These are phyloP conservation scores for Chloris gayana DNA, from an alignment of 176 grass and related monocot species.

Conservation along the genomic window DNA sequence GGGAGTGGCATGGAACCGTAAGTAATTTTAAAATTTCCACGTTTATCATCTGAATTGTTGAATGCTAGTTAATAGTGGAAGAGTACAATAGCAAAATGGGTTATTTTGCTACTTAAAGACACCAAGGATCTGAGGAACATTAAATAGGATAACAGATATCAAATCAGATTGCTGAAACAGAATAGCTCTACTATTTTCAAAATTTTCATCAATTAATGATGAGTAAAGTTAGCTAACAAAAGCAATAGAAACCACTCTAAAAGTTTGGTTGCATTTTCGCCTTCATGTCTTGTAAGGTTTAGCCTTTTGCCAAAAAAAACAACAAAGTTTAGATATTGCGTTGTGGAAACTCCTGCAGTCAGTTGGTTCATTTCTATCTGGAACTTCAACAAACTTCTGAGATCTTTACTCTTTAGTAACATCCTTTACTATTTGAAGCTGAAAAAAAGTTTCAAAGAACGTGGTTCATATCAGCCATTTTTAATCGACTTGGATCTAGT, in stretches of 20 bases:
- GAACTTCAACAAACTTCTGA: constrained; percentile 18
- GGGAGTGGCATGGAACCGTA: constrained; percentile 99
- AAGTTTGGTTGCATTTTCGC: constrained; percentile 3
- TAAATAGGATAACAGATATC: constrained; percentile 15
- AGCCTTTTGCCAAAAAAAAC: background rate
- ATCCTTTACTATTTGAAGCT: background rate
- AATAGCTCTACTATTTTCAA: constrained; percentile 27
- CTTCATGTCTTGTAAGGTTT: constrained; percentile 14
- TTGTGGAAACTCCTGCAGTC: constrained; percentile 33
- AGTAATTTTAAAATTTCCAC: constrained; percentile 39
- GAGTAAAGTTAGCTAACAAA: constrained; percentile 12
- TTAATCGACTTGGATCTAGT: background rate
- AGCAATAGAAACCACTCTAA: background rate
- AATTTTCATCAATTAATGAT: background rate
- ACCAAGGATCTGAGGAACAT: constrained; percentile 22
- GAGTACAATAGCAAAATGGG: background rate
- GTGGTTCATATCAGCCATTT: background rate
- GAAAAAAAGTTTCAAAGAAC: background rate
- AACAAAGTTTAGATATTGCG: background rate
- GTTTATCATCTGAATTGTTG: constrained; percentile 22
- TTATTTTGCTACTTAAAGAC: background rate
- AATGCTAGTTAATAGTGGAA: constrained; percentile 8
- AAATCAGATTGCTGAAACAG: constrained; percentile 3
- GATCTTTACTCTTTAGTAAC: constrained; percentile 18
- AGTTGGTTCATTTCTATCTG: constrained; percentile 46